Conservation (phyloP, 192 early-diverging fungal genomes). For the Lunasporangiospora selenospora region DNA sequence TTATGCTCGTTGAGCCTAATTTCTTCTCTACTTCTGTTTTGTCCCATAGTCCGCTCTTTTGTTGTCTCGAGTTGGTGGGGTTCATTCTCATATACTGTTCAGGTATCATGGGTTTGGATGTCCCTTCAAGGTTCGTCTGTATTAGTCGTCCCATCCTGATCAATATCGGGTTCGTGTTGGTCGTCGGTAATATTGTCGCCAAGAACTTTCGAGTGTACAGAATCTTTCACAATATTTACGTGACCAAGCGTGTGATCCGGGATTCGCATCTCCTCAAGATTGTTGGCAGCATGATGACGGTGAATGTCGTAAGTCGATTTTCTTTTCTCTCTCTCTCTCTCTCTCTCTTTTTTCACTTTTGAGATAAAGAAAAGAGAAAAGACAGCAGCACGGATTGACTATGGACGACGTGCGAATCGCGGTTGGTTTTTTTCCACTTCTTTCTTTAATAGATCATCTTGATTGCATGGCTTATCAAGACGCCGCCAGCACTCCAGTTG, state of each 20-base stretch:
- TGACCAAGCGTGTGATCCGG: constrained; percentile 34
- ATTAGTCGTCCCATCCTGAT: constrained; percentile 40
- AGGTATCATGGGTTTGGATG: constrained; percentile 35
- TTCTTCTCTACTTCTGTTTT: not conserved
- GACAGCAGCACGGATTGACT: too few species aligned
- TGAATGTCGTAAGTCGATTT: constrained; percentile 38
- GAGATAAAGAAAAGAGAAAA: not conserved
- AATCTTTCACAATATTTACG: constrained; percentile 50
- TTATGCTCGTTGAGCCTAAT: not conserved
- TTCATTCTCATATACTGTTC: constrained; percentile 41
- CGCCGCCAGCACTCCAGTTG: constrained; percentile 13
- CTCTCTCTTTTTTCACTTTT: constrained; percentile 10
- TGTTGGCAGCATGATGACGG: constrained; percentile 27
- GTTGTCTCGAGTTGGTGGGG: constrained; percentile 50
- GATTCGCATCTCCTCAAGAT: constrained; percentile 44
- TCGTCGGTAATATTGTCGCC: constrained; percentile 56
- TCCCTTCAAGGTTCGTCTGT: constrained; percentile 26
- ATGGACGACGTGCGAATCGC: too few species aligned
- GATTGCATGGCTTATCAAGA: constrained; percentile 25
- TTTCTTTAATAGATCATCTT: constrained; percentile 35
- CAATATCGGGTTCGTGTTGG: constrained; percentile 49
- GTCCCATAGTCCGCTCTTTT: constrained; percentile 48
- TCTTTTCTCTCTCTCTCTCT: constrained; percentile 5
- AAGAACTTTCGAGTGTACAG: constrained; percentile 54
- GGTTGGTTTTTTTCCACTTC: not conserved